A percentile compares a stretch with the other conserved stretches of the same genome.
Conservation (phyloP, 2,329 filamentous ascomycete species). For the Ophiostoma populinum region DNA sequence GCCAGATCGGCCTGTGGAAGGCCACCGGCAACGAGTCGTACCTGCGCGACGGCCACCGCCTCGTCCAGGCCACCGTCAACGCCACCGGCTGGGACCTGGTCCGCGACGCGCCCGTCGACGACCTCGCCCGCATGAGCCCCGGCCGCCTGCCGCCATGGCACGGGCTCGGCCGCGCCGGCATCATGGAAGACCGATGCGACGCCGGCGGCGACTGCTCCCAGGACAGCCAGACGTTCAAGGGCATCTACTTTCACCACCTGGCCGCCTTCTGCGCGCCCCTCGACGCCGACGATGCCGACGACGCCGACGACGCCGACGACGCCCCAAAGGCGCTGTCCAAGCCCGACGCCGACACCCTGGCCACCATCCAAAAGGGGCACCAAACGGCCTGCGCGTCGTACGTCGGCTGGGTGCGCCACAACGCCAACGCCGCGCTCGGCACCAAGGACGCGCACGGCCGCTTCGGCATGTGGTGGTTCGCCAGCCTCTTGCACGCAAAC, state of each 20-base stretch:
- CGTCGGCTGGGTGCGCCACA: constrained; percentile 58
- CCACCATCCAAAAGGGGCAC: constrained; percentile 24
- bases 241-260: constrained; percentile 86
- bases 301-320: no score
- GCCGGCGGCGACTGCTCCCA: constrained; percentile 58
- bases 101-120: constrained; percentile 25
- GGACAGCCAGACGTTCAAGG: constrained; percentile 80
- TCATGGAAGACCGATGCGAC: constrained; percentile 77
- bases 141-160: constrained; percentile 40
- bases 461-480: constrained; percentile 84
- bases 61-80: constrained; percentile 55
- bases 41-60: constrained; percentile 60
- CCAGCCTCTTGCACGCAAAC: constrained; percentile 22
- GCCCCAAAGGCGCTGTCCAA: background rate
- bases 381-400: constrained; percentile 46
- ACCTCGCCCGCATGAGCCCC: constrained; percentile 16
- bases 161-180: constrained; percentile 60
- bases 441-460: constrained; percentile 51
- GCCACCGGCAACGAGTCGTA: constrained; percentile 56
- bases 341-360: background rate
- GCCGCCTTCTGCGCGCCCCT: constrained; percentile 59
- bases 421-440: constrained; percentile 52
- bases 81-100: constrained; percentile 58
- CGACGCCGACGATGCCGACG: constrained; percentile 18
- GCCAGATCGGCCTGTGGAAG: constrained; percentile 63